Evolutionary conservation across 129 eudicot species (phyloP), one percentile per base, ranked within the genome.

Genomic region (Chrysanthemum lavandulifolium): DNA sequence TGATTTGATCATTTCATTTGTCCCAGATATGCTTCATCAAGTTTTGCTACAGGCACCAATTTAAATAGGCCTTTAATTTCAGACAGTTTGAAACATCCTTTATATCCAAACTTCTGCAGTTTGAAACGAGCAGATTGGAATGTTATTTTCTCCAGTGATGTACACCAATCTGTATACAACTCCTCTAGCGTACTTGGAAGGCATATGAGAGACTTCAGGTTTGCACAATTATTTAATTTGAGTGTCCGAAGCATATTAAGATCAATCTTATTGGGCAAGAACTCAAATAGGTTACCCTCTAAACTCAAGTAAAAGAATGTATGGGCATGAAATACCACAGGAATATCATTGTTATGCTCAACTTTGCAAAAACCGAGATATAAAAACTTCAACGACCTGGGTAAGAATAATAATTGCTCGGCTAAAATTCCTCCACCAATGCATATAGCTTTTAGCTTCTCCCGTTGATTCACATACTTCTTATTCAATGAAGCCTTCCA

Each of bases 1-100:
- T 54, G 33, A 55, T 63, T 75, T 66, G 23, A 75, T 18, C 69
- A 33, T 48, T 61, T 1, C 67, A 57, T 48, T 0, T 12, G 27
- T 13, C 62, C 73, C 27, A 51, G 13, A 52, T 69, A 21, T 69
- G 2, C 73, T 40, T 40, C 47, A 40, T 40, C 47, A 40, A 40
- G 47, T 40, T 40, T 8, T 40, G 47, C 47, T 40, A 68, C 1
- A 0, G 72, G 23, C 13, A 11, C 14, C 27, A 53, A 15, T 3
- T 29, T 69, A n/a, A 69, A 23, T n/a, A 69, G 62, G 52, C 64
- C 74, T 69, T 69, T 53, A 54, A 69, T 16, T 69, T 69, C 74
- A 31, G 12, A 54, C 11, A 69, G 51, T 2, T 53, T 31, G 15
- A 6, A n/a, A 69, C 74, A 69, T 31, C 16, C 25, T 8, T n/a